Percentiles rank a stretch among this genome's conserved stretches.
phyloP scores from a whole-genome alignment of 331 rosid species.

The Quercus lobata region DNA sequence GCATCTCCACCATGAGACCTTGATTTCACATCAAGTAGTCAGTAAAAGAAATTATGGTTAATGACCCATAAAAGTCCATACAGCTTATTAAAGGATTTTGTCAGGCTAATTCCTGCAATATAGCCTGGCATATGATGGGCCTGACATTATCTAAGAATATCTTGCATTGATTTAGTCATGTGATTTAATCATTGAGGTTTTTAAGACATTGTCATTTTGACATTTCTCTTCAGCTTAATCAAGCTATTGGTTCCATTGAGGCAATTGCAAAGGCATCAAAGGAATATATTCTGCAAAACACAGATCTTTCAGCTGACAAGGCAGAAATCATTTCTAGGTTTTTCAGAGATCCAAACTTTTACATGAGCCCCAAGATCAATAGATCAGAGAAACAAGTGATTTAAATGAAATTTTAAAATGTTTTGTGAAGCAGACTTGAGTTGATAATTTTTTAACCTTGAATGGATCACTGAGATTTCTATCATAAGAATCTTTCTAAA shows the following conservation, averaged over 20 bases:
- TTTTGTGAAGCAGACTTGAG: background rate
- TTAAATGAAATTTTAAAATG: background rate
- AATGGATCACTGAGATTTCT: background rate
- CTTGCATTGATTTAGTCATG: background rate
- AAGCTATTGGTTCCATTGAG: constrained; percentile 86
- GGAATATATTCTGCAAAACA: constrained; percentile 69
- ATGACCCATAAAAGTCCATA: background rate
- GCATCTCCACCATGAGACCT: background rate
- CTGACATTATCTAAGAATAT: background rate
- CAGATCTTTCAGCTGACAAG: constrained; percentile 84
- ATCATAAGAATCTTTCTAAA: background rate
- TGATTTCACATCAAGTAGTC: background rate
- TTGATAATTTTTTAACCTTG: background rate
- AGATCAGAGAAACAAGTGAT: background rate
- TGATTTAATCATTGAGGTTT: background rate
- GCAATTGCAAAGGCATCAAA: constrained; percentile 75
- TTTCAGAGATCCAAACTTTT: constrained; percentile 71
- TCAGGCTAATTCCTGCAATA: background rate
- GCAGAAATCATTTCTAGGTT: constrained; percentile 64
- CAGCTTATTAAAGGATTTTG: background rate
- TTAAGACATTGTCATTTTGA: constrained; percentile 8
- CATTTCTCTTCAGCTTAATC: constrained; percentile 58
- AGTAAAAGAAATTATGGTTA: background rate
- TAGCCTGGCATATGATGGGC: background rate
- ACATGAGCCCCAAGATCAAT: constrained; percentile 63